Evolutionary conservation across 805 yeast species (phyloP).

Genomic region (Ogataea nitratoaversa): DNA sequence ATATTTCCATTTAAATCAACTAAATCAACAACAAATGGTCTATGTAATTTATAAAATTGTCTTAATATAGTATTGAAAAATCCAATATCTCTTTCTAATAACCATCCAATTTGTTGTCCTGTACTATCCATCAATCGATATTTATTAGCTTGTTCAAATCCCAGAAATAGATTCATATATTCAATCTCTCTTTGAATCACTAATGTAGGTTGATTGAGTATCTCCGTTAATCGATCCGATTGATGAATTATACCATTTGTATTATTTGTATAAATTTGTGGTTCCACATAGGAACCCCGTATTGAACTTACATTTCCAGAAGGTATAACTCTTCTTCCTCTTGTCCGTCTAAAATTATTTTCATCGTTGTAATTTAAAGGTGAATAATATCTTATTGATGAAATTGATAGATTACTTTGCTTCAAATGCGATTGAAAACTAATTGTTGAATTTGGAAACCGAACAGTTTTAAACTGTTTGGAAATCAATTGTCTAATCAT

Average conservation of each 20-base stretch:
- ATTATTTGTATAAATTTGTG: neutral
- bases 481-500: too few relatives aligned
- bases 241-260: constrained; percentile 48
- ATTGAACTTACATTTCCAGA: neutral
- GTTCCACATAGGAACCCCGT: neutral
- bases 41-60: constrained; percentile 77
- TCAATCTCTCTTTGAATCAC: constrained; percentile 88
- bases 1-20: constrained; percentile 60
- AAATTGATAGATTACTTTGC: neutral
- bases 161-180: constrained; percentile 78
- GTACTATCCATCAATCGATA: constrained; percentile 68
- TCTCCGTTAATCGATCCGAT: constrained; percentile 54
- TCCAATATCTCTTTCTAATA: constrained; percentile 79
- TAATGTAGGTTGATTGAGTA: constrained; percentile 75
- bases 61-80: constrained; percentile 66
- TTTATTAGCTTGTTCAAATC: constrained; percentile 87
- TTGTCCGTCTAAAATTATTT: neutral
- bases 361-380: constrained; percentile 15
- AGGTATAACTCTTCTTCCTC: neutral
- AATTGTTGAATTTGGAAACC: too few relatives aligned
- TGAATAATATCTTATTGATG: constrained; percentile 12
- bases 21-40: constrained; percentile 79
- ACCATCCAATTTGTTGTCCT: constrained; percentile 74
- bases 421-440: too few relatives aligned
- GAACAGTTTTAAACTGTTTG: too few relatives aligned